Base-by-base conservation (phyloP, 345 rosid species). In the Lenwebbia sp. region DNA sequence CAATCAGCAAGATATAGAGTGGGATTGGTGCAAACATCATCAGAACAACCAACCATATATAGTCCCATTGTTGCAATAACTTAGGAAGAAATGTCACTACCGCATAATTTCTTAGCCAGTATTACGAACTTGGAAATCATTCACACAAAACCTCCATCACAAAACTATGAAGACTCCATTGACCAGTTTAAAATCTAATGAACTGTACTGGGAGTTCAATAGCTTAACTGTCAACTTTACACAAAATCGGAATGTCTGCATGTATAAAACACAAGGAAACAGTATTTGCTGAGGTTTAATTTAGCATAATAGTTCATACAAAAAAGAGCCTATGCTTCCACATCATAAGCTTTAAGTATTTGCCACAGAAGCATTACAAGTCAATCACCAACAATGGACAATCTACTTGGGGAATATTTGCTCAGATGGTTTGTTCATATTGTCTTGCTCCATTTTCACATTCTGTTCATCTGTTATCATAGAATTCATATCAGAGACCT, bases 371-470 rank as follows among this genome's bases (percentile, higher is more conserved):
- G 78, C 78, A 70, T 70, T 4, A 70, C 78, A 70, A 17, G 13
- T 70, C 78, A 70, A 47, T 82, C 28, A n/a, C 33, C 53, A 82
- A 47, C 30, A 47, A 47, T 28, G 57, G 4, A 51, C 41, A 83
- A 53, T 30, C 58, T 92, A 51, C 89, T 94, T 92, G n/a, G 93
- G 88, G 82, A 89, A 91, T 82, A 85, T 83, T 88, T 90, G 96
- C 83, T 95, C 95, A 3, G 91, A 87, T 41, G 91, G 87, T 91
- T 92, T 94, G 89, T 84, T 90, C 84, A 85, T 56, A 84, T 89
- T 93, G 85, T 94, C 99, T 76, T 91, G 95, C 85, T 94, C 98
- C 82, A 90, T 88, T 89, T 94, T 95, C 88, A 93, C 88, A 86
- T 87, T 87, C 85, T 94, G 87, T 82, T 93, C 99, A 87, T 94